phyloP scores from a whole-genome alignment of 208 protist genomes.

The Plasmodiophora brassicae region DNA sequence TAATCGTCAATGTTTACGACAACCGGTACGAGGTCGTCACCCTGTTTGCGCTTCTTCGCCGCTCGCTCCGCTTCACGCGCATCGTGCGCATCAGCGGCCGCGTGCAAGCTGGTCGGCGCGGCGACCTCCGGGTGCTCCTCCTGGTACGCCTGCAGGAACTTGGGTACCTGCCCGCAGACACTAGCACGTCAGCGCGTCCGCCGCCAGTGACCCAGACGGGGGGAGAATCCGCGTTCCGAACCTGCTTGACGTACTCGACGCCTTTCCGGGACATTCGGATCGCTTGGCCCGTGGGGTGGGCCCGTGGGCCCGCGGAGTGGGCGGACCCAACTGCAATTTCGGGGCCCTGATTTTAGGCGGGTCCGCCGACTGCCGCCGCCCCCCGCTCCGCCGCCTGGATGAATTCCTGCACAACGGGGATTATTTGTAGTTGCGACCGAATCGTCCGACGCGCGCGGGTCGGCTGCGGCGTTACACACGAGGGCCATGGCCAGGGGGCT shows the following conservation, averaged over 20 bases:
- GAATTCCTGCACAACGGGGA: not conserved
- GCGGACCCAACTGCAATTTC: not conserved
- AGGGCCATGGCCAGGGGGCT: too few species aligned
- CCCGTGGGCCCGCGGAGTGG: not conserved
- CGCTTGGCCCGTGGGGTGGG: not conserved
- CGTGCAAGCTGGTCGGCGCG: not conserved
- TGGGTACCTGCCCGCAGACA: not conserved
- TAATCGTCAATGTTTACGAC: conserved; percentile 10
- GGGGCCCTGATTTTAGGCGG: not conserved
- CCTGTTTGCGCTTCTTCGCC: not conserved
- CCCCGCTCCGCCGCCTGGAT: too few species aligned
- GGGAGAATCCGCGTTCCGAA: not conserved
- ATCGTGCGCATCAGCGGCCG: not conserved
- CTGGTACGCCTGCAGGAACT: not conserved
- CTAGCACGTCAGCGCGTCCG: too few species aligned
- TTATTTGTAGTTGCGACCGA: too few species aligned
- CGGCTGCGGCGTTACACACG: too few species aligned
- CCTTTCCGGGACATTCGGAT: not conserved
- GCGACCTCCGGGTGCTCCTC: not conserved
- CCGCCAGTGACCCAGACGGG: not conserved
- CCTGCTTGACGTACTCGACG: conserved; percentile 14
- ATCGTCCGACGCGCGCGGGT: too few species aligned
- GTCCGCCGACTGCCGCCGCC: not conserved
- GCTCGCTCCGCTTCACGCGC: not conserved
- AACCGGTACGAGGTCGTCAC: not conserved